phyloP scores from a whole-genome alignment of 805 yeast genomes.

The Myxozyma vanderwaltii region DNA sequence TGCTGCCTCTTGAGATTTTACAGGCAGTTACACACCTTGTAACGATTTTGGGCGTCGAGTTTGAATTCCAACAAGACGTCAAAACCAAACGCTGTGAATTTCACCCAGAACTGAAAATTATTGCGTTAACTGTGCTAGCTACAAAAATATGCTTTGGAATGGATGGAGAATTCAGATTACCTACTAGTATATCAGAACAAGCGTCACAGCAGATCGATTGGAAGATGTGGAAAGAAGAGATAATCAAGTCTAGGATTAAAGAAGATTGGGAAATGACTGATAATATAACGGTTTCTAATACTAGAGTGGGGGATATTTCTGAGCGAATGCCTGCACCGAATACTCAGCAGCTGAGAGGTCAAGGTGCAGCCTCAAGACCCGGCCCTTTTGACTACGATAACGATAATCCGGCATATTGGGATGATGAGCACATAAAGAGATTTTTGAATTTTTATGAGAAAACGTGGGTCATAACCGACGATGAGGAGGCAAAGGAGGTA shows the following conservation, averaged over 20 bases:
- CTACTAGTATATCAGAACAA: slow-evolving; percentile 15
- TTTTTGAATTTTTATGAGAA: slow-evolving; percentile 27
- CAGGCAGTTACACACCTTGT: slow-evolving; percentile 17
- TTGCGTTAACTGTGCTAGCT: slow-evolving; percentile 26
- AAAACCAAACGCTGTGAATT: neutral
- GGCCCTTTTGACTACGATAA: slow-evolving; percentile 6
- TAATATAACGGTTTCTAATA: neutral
- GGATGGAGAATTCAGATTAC: slow-evolving; percentile 21
- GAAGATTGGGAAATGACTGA: slow-evolving; percentile 14
- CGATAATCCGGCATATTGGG: slow-evolving; percentile 26
- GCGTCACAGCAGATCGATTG: slow-evolving; percentile 29
- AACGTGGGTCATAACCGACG: slow-evolving; percentile 23
- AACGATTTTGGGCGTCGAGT: neutral
- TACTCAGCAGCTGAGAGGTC: neutral
- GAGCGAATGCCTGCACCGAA: slow-evolving; percentile 6
- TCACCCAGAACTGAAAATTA: slow-evolving; percentile 28
- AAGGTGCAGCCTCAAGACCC: neutral
- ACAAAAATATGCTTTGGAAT: slow-evolving; percentile 33
- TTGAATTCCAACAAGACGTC: slow-evolving; percentile 2
- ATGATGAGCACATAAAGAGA: slow-evolving; percentile 1
- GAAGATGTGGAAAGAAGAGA: slow-evolving; percentile 21
- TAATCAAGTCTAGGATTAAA: slow-evolving; percentile 7
- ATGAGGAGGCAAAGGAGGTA: slow-evolving; percentile 13
- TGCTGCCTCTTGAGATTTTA: slow-evolving; percentile 29
- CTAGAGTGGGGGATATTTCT: slow-evolving; percentile 12